Conservation (phyloP, 2,329 filamentous ascomycete genomes). For the Ciborinia camelliae region DNA sequence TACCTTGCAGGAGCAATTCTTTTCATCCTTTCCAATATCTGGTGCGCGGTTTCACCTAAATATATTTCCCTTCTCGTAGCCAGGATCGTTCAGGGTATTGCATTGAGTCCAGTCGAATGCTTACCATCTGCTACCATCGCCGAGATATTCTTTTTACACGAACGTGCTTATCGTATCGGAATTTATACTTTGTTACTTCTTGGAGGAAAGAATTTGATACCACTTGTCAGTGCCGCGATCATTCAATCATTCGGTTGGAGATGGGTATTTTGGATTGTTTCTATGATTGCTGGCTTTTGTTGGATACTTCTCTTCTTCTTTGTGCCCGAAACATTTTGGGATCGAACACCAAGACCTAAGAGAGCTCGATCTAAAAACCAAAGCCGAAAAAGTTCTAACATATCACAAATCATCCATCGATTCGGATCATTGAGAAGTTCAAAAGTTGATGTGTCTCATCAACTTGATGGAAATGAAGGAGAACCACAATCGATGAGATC, state of each 20-base stretch:
- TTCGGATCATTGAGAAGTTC: slow-evolving; percentile 16
- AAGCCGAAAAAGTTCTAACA: slow-evolving; percentile 23
- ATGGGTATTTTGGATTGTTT: slow-evolving; percentile 88
- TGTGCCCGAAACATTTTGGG: slow-evolving; percentile 95
- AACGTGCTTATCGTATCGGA: slow-evolving; percentile 86
- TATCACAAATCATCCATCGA: slow-evolving; percentile 25
- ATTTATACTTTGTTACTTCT: slow-evolving; percentile 88
- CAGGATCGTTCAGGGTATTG: slow-evolving; percentile 81
- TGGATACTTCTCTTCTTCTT: slow-evolving; percentile 78
- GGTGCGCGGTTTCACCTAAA: slow-evolving; percentile 81
- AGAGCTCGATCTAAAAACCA: slow-evolving; percentile 11
- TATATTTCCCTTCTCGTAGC: slow-evolving; percentile 78
- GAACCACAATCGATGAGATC: neutral
- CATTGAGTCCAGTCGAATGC: slow-evolving; percentile 87
- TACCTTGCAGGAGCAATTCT: slow-evolving; percentile 75
- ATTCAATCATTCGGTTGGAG: slow-evolving; percentile 78
- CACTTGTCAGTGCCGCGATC: slow-evolving; percentile 79
- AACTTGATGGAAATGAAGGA: slow-evolving; percentile 6
- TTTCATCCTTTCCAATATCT: slow-evolving; percentile 74
- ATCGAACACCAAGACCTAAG: slow-evolving; percentile 62
- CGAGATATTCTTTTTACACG: slow-evolving; percentile 94
- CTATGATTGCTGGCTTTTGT: slow-evolving; percentile 72
- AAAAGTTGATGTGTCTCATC: neutral
- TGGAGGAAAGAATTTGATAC: slow-evolving; percentile 87
- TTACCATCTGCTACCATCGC: slow-evolving; percentile 90